Evolutionary conservation across 768 basidiomycete species (phyloP).

Genomic region (Rhizopogon salebrosus): DNA sequence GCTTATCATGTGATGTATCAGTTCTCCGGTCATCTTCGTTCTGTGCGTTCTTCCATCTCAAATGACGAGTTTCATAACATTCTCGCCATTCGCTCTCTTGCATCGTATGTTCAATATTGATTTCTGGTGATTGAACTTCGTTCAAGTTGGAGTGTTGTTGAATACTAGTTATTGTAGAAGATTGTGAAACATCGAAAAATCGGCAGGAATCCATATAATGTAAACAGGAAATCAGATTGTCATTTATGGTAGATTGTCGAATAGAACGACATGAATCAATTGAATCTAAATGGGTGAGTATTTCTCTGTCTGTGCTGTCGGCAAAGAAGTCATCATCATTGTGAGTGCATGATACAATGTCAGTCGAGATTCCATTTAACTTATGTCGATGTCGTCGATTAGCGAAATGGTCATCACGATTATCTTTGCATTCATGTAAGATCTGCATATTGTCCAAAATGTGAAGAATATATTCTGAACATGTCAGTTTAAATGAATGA

Average conservation of each 20-base stretch:
- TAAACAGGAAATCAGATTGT: neutral
- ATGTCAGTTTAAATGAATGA: constrained; percentile 7
- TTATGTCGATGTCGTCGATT: constrained; percentile 3
- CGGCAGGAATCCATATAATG: no score
- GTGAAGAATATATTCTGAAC: neutral
- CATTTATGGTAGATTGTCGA: neutral
- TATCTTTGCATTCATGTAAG: constrained; percentile 36
- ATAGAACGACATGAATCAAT: neutral
- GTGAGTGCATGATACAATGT: neutral
- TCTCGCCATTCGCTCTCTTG: neutral
- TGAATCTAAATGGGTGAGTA: neutral
- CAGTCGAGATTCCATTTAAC: neutral
- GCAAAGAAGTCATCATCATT: constrained; percentile 24
- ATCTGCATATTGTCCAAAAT: constrained; percentile 37
- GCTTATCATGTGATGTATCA: neutral
- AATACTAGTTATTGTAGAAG: no score
- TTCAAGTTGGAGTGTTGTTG: no score
- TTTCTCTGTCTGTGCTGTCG: neutral
- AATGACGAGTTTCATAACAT: neutral
- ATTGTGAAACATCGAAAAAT: no score
- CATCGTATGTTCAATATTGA: neutral
- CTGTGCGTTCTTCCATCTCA: neutral
- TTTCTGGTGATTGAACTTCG: no score
- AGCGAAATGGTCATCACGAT: constrained; percentile 26
- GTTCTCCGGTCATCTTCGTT: neutral